These are phyloP conservation scores for Camelina neglecta DNA, from an alignment of 345 rosid genomes.

Conservation along the genomic window DNA sequence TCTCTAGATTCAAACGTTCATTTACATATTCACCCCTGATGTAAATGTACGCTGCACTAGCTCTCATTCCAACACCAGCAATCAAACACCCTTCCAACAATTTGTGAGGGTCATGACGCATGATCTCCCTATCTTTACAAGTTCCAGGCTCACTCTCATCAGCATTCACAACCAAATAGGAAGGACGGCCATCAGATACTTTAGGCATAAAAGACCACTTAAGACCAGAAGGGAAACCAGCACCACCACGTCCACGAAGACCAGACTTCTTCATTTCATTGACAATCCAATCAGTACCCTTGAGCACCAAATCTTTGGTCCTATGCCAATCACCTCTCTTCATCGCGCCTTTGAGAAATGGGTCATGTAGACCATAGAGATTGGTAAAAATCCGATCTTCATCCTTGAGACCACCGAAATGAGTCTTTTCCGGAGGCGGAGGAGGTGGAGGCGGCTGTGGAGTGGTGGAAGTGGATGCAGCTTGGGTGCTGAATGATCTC, in stretches of 20 bases:
- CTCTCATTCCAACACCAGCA: conserved; percentile 99
- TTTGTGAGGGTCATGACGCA: conserved; percentile 99
- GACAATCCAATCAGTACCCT: conserved; percentile 99
- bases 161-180: conserved; percentile 95
- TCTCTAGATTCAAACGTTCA: conserved; percentile 78
- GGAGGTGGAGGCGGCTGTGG: conserved; percentile 88
- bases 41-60: conserved; percentile 93
- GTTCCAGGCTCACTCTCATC: conserved; percentile 99
- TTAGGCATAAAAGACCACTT: conserved; percentile 99
- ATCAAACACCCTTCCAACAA: conserved; percentile 95
- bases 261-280: conserved; percentile 94
- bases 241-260: conserved; percentile 98
- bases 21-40: conserved; percentile 98
- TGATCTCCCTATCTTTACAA: conserved; percentile 96
- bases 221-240: conserved; percentile 97
- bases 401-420: conserved; percentile 93
- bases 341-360: conserved; percentile 96
- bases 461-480: conserved; percentile 61
- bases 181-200: conserved; percentile 95
- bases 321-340: conserved; percentile 95
- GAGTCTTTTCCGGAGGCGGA: conserved; percentile 97
- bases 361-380: conserved; percentile 88
- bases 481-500: conserved; percentile 80
- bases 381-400: conserved; percentile 96
- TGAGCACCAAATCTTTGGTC: conserved; percentile 93